Evolutionary conservation across 768 basidiomycete genomes (phyloP).

Genomic region (Lentinula guzmanii): DNA sequence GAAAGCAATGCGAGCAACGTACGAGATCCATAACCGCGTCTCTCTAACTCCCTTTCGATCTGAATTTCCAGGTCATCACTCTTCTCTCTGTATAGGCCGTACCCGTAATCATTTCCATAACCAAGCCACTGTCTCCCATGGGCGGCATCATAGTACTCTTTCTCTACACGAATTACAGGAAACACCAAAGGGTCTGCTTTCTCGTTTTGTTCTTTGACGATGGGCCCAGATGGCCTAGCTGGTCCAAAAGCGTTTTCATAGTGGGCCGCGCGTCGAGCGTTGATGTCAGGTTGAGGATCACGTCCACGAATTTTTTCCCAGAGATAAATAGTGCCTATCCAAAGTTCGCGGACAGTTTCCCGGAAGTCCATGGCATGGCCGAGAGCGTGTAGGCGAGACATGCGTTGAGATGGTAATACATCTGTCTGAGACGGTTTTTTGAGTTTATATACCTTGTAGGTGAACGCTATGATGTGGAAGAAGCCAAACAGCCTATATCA

Average conservation of each 20-base stretch:
- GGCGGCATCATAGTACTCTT: constrained; percentile 34
- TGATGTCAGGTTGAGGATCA: constrained; percentile 45
- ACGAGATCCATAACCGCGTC: constrained; percentile 38
- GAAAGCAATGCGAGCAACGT: constrained; percentile 8
- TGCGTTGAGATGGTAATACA: constrained; percentile 27
- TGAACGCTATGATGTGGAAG: constrained; percentile 67
- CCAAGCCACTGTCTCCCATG: constrained; percentile 51
- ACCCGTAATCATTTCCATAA: constrained; percentile 37
- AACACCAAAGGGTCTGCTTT: constrained; percentile 11
- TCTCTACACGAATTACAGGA: constrained; percentile 31
- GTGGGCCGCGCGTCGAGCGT: constrained; percentile 34
- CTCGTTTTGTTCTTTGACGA: not conserved
- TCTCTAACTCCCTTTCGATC: constrained; percentile 47
- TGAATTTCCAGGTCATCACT: constrained; percentile 49
- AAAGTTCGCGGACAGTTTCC: constrained; percentile 62
- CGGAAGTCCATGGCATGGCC: constrained; percentile 63
- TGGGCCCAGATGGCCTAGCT: constrained; percentile 17
- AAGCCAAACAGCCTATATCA: constrained; percentile 52
- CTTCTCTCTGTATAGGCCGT: constrained; percentile 40
- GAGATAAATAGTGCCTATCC: constrained; percentile 54
- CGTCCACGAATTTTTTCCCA: constrained; percentile 44
- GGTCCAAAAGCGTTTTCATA: constrained; percentile 41
- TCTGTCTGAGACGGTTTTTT: constrained; percentile 22
- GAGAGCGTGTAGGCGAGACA: constrained; percentile 52
- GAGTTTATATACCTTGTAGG: constrained; percentile 55